Evolutionary conservation across 2,329 filamentous ascomycete genomes (phyloP).

Genomic region (Mariannaea sp.): DNA sequence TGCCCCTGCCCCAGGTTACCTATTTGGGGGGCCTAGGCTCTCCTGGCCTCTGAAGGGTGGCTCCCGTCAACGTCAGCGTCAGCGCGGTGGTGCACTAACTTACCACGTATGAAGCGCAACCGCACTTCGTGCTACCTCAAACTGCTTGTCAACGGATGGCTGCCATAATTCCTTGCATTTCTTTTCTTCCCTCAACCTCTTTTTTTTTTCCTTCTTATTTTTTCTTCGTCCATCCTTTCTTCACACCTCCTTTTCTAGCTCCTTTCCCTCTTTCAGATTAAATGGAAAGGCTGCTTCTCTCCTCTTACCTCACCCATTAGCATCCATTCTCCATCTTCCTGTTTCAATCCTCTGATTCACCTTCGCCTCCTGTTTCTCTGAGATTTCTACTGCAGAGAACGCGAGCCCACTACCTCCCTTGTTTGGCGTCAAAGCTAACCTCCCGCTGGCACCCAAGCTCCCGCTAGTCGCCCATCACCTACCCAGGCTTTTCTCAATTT

Average conservation of each 20-base stretch:
- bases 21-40: no score
- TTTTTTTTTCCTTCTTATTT: neutral
- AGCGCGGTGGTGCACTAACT: no score
- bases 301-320: neutral
- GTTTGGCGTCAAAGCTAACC: neutral
- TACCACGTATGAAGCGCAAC: no score
- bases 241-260: no score
- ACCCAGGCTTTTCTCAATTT: no score
- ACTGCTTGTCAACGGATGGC: no score
- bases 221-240: neutral
- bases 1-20: no score
- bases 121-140: no score
- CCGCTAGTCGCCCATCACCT: neutral
- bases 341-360: neutral
- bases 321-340: neutral
- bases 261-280: neutral
- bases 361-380: neutral
- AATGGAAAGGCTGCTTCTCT: neutral
- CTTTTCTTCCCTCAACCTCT: neutral
- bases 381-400: neutral
- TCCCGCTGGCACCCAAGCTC: neutral
- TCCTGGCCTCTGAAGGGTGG: no score
- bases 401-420: neutral
- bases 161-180: neutral
- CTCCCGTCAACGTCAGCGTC: no score